These are phyloP conservation scores for Candida ascalaphidarum DNA, from an alignment of 805 yeast species.

Conservation along the genomic window DNA sequence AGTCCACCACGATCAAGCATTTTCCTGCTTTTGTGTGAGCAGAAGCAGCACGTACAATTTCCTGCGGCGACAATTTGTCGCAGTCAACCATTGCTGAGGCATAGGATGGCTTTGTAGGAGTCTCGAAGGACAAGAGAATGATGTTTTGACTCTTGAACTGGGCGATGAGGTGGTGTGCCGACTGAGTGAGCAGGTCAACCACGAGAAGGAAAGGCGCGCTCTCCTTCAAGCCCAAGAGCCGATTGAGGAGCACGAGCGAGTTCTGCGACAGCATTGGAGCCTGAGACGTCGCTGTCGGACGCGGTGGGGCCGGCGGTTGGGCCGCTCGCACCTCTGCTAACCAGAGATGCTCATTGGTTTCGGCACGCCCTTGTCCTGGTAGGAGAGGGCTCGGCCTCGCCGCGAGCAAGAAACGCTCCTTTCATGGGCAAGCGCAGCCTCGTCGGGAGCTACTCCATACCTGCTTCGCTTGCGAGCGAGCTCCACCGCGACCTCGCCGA, in stretches of 20 bases:
- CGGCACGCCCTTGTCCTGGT: no score
- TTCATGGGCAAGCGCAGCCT: conserved; percentile 13
- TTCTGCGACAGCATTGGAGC: conserved; percentile 29
- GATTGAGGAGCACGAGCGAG: conserved; percentile 46
- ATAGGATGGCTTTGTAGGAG: conserved; percentile 42
- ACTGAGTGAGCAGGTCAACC: conserved; percentile 63
- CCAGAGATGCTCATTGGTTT: no score
- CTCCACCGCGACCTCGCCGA: conserved; percentile 14
- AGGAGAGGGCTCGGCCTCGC: not conserved
- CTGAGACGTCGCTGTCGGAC: no score
- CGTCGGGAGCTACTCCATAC: conserved; percentile 32
- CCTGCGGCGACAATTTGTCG: conserved; percentile 6
- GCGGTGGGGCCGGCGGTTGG: not conserved
- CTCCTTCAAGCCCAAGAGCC: conserved; percentile 68
- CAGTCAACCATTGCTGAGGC: conserved; percentile 44
- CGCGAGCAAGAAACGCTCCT: not conserved
- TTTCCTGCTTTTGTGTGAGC: no score
- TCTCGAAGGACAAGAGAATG: conserved; percentile 62
- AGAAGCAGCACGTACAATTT: conserved; percentile 8
- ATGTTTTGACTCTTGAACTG: conserved; percentile 49
- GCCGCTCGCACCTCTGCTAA: not conserved
- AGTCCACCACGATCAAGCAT: conserved; percentile 52
- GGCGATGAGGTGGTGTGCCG: conserved; percentile 44
- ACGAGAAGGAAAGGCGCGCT: conserved; percentile 63
- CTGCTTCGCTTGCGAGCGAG: conserved; percentile 21